Conservation (phyloP, 2,329 filamentous ascomycete species). For the Alternaria conjuncta region DNA sequence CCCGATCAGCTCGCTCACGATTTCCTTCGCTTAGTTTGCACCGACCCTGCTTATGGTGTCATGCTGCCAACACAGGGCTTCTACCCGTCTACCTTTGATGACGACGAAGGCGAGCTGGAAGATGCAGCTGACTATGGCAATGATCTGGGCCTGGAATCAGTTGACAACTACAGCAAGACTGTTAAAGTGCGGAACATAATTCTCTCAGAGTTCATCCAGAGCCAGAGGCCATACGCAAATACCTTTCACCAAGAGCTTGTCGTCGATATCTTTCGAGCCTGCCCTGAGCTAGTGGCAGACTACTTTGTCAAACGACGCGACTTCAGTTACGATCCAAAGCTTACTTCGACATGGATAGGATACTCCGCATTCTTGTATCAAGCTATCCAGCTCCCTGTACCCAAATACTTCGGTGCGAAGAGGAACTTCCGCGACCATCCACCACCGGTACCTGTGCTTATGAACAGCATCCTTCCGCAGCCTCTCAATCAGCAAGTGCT, state of each 20-base stretch:
- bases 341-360: conserved; percentile 93
- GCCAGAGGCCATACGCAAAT: conserved; percentile 82
- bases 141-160: conserved; percentile 71
- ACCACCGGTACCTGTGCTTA: conserved; percentile 76
- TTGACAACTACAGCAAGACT: conserved; percentile 72
- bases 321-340: conserved; percentile 88
- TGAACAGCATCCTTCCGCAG: conserved; percentile 86
- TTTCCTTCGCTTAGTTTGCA: conserved; percentile 78
- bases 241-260: conserved; percentile 81
- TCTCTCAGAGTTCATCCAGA: conserved; percentile 78
- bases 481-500: conserved; percentile 82
- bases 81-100: conserved; percentile 75
- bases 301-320: conserved; percentile 80
- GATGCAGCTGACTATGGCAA: conserved; percentile 57
- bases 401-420: conserved; percentile 72
- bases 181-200: conserved; percentile 80
- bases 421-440: conserved; percentile 69
- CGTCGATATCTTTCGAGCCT: conserved; percentile 77
- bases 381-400: conserved; percentile 76
- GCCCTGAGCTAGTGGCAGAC: conserved; percentile 84
- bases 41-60: conserved; percentile 73
- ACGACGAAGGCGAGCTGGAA: conserved; percentile 53
- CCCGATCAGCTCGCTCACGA: conserved; percentile 75
- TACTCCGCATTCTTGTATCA: conserved; percentile 90
- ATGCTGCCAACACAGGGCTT: conserved; percentile 80